These are phyloP conservation scores for Huntiella bhutanensis DNA, from an alignment of 2,329 filamentous ascomycete species.

Conservation along the genomic window DNA sequence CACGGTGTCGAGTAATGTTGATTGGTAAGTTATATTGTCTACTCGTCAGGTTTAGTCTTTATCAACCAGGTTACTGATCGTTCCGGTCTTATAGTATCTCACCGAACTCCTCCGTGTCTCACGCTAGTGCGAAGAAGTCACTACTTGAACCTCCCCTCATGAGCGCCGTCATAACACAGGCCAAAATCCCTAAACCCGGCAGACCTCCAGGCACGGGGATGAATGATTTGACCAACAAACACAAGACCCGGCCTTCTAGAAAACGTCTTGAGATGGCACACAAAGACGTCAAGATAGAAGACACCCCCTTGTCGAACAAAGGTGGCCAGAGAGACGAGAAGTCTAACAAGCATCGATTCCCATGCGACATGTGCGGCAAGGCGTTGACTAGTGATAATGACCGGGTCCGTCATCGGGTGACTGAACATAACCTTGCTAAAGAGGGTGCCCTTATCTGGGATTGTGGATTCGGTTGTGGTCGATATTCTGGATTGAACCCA, in stretches of 20 bases:
- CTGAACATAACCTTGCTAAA: constrained; percentile 18
- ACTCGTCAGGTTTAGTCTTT: too few relatives aligned
- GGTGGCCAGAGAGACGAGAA: too few relatives aligned
- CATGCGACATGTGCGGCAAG: not conserved
- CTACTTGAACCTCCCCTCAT: too few relatives aligned
- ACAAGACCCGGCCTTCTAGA: not conserved
- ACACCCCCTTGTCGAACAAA: too few relatives aligned
- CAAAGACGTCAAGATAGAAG: not conserved
- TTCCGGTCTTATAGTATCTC: too few relatives aligned
- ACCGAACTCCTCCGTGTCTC: too few relatives aligned
- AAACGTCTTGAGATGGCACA: not conserved
- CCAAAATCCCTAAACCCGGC: not conserved
- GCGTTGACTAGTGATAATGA: constrained; percentile 73
- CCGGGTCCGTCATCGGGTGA: constrained; percentile 44
- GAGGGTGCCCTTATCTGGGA: not conserved
- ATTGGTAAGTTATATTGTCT: too few relatives aligned
- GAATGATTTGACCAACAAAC: not conserved
- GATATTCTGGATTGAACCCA: constrained; percentile 48
- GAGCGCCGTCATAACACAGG: too few relatives aligned
- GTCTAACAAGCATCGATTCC: not conserved
- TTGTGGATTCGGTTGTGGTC: not conserved
- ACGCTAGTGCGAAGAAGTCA: too few relatives aligned
- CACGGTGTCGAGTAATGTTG: too few relatives aligned
- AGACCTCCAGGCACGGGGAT: not conserved
- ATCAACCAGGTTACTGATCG: too few relatives aligned